Evolutionary conservation across 208 protist genomes (phyloP).

Genomic region (Leishmania tarentolae): DNA sequence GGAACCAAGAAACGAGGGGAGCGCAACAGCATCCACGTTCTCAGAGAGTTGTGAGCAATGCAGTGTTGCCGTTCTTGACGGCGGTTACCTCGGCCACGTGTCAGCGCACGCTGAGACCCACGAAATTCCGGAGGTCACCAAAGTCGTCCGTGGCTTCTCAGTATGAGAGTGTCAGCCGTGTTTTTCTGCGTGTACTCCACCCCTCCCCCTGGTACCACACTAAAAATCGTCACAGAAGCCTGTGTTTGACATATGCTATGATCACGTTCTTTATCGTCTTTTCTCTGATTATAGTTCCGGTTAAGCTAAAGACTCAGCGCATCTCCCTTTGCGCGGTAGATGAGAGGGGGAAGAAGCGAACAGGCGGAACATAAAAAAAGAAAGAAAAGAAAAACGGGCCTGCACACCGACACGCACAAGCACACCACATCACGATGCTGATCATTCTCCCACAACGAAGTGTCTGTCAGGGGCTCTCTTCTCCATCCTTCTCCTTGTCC

Average conservation of each 20-base stretch:
- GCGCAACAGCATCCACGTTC: not conserved
- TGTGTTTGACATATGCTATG: not conserved
- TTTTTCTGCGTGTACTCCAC: not conserved
- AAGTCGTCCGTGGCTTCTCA: not conserved
- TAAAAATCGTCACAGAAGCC: not conserved
- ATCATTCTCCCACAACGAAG: not conserved
- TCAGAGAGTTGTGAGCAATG: not conserved
- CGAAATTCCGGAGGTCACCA: not conserved
- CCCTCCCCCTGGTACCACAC: not conserved
- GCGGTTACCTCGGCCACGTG: not conserved
- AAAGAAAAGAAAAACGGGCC: no score
- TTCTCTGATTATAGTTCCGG: slow-evolving; percentile 1
- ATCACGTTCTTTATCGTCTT: not conserved
- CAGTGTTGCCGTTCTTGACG: not conserved
- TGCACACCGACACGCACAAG: no score
- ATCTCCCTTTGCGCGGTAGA: slow-evolving; percentile 6
- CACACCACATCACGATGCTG: not conserved
- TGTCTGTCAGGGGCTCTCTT: not conserved
- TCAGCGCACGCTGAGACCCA: not conserved
- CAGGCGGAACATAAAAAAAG: not conserved
- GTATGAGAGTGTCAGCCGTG: not conserved
- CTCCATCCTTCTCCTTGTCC: not conserved
- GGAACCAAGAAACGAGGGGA: not conserved
- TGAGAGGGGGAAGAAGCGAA: not conserved
- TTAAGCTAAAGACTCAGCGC: slow-evolving; percentile 34